Base-by-base conservation (phyloP, 345 rosid genomes). In the Euclidium syriacum region DNA sequence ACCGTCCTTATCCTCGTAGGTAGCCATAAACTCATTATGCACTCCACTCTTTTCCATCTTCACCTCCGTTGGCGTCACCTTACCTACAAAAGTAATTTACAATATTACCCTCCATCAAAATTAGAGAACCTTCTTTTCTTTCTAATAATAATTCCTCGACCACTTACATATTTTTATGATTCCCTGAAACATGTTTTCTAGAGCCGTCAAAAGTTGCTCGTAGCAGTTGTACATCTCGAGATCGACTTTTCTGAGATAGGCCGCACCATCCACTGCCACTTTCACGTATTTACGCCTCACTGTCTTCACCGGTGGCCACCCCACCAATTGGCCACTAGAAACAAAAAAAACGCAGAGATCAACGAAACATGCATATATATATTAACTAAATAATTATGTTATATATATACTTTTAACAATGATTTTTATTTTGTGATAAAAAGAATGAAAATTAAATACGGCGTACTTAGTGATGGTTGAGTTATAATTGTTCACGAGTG, bases 1-100 rank as follows among this genome's bases (percentile, higher is more conserved):
- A 18, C 92, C 88, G 41, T 90, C 97, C 55, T 80, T 90, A 63
- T 87, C 97, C 56, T 87, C 87, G 34, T 80, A 90, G 26, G 84
- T 85, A 8, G 90, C 82, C 42, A 82, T 76, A 69, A 78, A 79
- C 48, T 90, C n/a, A n/a, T n/a, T n/a, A n/a, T n/a, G n/a, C n/a
- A n/a, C 92, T 15, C 65, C 65, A 14, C 36, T 40, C 41, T 34
- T 56, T 50, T 64, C 59, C 53, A 8, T 12, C 50, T 70, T 26
- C 43, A 15, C 3, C 43, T 39, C 43, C 43, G 16, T 10, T n/a
- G 3, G 4, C 34, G 19, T 19, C 53, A 17, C 52, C 23, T 79
- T 74, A 9, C 84, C 88, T 83, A 66, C 18, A 63, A n/a, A n/a
- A n/a, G n/a, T n/a, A n/a, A n/a, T n/a, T n/a, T n/a, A n/a, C n/a